Conservation (phyloP, 1,284 basidiomycete species). For the Ceratobasidium sp. region DNA sequence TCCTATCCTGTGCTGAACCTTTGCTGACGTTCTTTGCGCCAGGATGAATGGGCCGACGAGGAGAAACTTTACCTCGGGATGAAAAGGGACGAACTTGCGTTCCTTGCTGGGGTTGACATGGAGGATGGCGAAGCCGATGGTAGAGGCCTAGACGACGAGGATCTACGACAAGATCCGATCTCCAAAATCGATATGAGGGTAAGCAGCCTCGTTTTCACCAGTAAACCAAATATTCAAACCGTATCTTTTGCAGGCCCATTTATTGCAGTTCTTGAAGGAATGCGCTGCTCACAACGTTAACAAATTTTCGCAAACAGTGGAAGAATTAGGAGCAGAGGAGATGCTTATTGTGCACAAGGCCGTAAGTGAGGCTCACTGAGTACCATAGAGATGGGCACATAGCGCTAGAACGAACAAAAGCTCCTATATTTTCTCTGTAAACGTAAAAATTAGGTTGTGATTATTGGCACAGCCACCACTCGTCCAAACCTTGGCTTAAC, state of each 20-base stretch:
- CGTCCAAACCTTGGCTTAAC: background rate
- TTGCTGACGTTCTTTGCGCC: constrained; percentile 42
- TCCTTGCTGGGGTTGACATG: constrained; percentile 63
- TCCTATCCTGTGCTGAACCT: constrained; percentile 35
- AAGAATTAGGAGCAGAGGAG: constrained; percentile 75
- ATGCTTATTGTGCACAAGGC: constrained; percentile 71
- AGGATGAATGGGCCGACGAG: constrained; percentile 92
- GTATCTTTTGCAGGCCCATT: constrained; percentile 64
- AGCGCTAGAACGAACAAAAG: background rate
- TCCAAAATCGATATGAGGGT: constrained; percentile 91
- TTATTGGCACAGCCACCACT: constrained; percentile 29
- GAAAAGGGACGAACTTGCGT: constrained; percentile 58
- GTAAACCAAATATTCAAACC: background rate
- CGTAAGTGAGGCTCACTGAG: constrained; percentile 54
- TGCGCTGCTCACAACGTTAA: constrained; percentile 73
- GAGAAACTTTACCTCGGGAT: constrained; percentile 64
- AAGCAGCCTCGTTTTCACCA: constrained; percentile 51
- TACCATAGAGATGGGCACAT: constrained; percentile 15
- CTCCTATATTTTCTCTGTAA: background rate
- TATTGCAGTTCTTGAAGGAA: constrained; percentile 74
- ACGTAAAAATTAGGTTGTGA: background rate
- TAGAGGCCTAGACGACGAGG: constrained; percentile 80
- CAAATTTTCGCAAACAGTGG: constrained; percentile 72
- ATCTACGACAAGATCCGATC: constrained; percentile 86
- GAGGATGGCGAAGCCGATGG: constrained; percentile 69